Base-by-base conservation (phyloP, 2,329 filamentous ascomycete genomes). In the Pseudogymnoascus sp. region DNA sequence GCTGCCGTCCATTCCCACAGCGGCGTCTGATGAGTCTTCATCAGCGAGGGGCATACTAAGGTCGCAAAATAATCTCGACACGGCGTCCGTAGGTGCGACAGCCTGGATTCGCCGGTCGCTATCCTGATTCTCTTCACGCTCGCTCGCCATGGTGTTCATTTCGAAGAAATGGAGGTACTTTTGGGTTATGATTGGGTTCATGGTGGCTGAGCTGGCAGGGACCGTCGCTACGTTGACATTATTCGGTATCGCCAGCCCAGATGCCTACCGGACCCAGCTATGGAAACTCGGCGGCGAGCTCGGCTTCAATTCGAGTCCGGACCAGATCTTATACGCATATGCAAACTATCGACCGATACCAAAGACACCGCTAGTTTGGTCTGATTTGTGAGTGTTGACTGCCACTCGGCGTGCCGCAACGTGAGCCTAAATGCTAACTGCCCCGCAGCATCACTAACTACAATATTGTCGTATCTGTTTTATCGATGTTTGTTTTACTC, bases 401-500 rank as follows among this genome's bases (percentile, higher is more conserved):
- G 37, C 41, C 20, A 16, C 28, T 41, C 28, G 6, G 41, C 20
- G 18, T 30, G 8, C 11, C 25, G 22, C 28, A 3, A 6, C 22
- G 60, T 65, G 60, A 69, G 28, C 32, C 63, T 41, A 20, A 30
- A 60, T 12, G 41, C 64, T 68, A 50, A 68, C 58, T 25, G 28
- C 16, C 57, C n/a, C 28, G 30, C 69, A 92, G 89, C 61, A 77
- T 90, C 64, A 91, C 89, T 57, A 79, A 87, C 67, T 90, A 83
- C 75, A 91, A 92, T 69, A 83, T 91, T 66, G 86, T 87, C 70
- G 87, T 91, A 66, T 87, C 88, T 37, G 81, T 93, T 65, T 77
- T 91, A 60, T 86, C 84, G 62, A 86, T 89, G 72, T 93, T 93
- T 77, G 79, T 91, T 71, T 81, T 90, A 64, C 80, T 92, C 47